A percentile compares a stretch with the other conserved stretches of the same genome.
Evolutionary conservation across 2,329 filamentous ascomycete species (phyloP).

Genomic region (Fusarium oligoseptatum): DNA sequence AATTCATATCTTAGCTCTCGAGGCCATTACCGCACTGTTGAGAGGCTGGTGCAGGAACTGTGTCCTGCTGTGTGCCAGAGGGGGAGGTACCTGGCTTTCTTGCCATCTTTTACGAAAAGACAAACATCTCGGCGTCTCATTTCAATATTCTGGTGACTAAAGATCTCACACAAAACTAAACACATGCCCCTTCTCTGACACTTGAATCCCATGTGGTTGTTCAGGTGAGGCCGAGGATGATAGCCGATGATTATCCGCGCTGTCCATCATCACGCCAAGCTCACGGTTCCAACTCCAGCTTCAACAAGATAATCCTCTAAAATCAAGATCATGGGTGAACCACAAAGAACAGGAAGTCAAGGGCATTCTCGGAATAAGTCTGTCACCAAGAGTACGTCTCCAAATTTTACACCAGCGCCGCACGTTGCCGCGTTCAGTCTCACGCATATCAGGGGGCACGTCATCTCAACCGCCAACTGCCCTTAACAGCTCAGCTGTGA

Average conservation of each 20-base stretch:
- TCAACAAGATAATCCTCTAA: constrained; percentile 14
- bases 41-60: no score
- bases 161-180: no score
- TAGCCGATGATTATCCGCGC: constrained; percentile 46
- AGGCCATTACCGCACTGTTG: no score
- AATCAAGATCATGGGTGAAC: constrained; percentile 47
- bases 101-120: no score
- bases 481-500: constrained; percentile 10
- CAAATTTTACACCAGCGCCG: not conserved
- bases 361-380: constrained; percentile 56
- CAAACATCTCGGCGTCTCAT: no score
- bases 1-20: no score
- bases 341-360: constrained; percentile 45
- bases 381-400: constrained; percentile 53
- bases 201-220: not conserved
- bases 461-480: constrained; percentile 1
- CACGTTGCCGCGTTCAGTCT: not conserved
- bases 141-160: no score
- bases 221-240: not conserved
- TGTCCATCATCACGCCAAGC: constrained; percentile 19
- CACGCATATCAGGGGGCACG: not conserved
- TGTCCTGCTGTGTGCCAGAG: no score
- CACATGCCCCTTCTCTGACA: no score
- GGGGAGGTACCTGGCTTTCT: no score
- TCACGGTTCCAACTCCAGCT: constrained; percentile 20